These are phyloP conservation scores for Dendrocalamus latiflorus DNA, from an alignment of 202 grass and related monocot genomes.

Conservation along the genomic window DNA sequence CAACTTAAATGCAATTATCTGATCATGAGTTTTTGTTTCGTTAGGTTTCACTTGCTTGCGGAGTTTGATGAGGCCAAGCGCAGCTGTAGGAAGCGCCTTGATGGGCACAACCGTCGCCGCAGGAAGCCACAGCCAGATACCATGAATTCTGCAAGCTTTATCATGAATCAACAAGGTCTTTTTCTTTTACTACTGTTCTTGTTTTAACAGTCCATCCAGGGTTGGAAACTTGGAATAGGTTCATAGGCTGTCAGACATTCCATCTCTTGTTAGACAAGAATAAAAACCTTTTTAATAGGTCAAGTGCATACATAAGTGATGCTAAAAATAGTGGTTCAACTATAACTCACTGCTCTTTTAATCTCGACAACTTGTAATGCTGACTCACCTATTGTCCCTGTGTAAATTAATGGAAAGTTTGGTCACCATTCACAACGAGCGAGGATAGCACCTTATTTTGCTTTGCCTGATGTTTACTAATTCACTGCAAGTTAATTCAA, in stretches of 20 bases:
- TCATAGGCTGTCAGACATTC: neutral
- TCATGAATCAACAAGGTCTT: conserved; percentile 62
- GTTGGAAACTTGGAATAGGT: neutral
- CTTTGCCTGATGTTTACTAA: neutral
- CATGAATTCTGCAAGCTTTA: conserved; percentile 58
- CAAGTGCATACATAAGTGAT: neutral
- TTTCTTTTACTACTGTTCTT: neutral
- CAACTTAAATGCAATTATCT: conserved; percentile 10
- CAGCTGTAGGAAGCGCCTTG: conserved; percentile 93
- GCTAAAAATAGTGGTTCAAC: neutral
- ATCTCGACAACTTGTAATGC: neutral
- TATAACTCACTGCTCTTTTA: neutral
- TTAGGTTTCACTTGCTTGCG: conserved; percentile 80
- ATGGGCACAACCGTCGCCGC: conserved; percentile 89
- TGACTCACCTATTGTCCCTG: neutral
- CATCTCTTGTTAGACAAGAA: neutral
- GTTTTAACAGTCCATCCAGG: neutral
- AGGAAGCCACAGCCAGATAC: conserved; percentile 78
- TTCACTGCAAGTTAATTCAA: neutral
- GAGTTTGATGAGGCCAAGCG: conserved; percentile 92
- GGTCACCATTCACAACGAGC: neutral
- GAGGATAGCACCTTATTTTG: neutral
- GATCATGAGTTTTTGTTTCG: conserved; percentile 18
- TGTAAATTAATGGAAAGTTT: neutral
- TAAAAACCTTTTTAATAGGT: neutral